Conservation (phyloP, 73 alveolate genomes). For the Paraurostyla sp. region DNA sequence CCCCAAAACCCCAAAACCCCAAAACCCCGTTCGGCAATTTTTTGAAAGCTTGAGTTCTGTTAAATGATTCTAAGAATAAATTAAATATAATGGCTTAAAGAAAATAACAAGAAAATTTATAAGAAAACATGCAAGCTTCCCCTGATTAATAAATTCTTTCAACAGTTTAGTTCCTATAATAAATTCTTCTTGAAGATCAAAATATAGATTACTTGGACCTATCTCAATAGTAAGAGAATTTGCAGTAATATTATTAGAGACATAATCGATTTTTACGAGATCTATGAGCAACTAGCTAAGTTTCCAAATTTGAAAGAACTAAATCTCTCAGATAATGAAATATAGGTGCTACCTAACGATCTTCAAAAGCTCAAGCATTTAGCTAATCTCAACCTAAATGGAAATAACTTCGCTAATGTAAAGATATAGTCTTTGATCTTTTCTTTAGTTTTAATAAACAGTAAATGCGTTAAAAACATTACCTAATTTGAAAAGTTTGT, state of each 20-base stretch:
- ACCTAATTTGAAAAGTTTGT: conserved; percentile 73
- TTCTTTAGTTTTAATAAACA: conserved; percentile 62
- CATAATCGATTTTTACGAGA: conserved; percentile 68
- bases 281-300: conserved; percentile 73
- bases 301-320: conserved; percentile 81
- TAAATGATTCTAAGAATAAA: no score
- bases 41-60: no score
- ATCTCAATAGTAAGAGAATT: conserved; percentile 42
- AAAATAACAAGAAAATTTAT: not conserved
- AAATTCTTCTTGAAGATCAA: conserved; percentile 37
- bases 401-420: conserved; percentile 76
- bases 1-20: no score
- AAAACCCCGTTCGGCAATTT: no score
- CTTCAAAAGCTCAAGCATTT: conserved; percentile 62
- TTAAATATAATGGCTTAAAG: not conserved
- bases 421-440: not conserved
- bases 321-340: conserved; percentile 77
- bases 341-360: conserved; percentile 78
- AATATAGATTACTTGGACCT: conserved; percentile 34
- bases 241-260: not conserved
- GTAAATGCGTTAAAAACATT: conserved; percentile 75
- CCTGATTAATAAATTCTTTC: conserved; percentile 30
- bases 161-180: not conserved
- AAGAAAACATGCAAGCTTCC: no score
- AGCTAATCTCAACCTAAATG: conserved; percentile 79